Evolutionary conservation across 257 asterid species (phyloP).

Genomic region (Primulina huaijiensis): DNA sequence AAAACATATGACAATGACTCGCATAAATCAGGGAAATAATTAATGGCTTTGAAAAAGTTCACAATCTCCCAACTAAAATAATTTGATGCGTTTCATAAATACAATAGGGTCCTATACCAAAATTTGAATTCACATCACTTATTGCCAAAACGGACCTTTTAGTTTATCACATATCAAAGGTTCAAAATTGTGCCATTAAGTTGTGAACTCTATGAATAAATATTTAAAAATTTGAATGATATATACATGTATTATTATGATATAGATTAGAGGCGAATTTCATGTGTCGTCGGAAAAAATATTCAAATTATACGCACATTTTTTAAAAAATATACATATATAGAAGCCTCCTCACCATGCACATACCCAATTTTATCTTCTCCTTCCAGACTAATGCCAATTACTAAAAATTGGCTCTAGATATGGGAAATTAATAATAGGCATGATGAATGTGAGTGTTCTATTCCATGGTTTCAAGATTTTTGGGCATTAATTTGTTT

Average conservation of each 20-base stretch:
- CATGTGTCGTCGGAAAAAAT: too few relatives aligned
- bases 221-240: too few relatives aligned
- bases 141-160: background rate
- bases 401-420: background rate
- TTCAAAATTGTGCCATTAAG: too few relatives aligned
- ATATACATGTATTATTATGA: too few relatives aligned
- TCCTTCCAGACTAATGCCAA: background rate
- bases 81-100: background rate
- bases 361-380: background rate
- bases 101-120: constrained; percentile 11
- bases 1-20: background rate
- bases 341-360: too few relatives aligned
- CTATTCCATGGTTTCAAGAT: background rate
- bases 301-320: too few relatives aligned
- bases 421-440: background rate
- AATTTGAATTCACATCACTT: background rate
- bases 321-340: too few relatives aligned
- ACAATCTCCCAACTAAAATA: constrained; percentile 21
- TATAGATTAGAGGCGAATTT: too few relatives aligned
- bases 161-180: constrained; percentile 7
- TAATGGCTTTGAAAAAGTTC: constrained; percentile 10
- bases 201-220: too few relatives aligned
- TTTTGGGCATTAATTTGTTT: background rate
- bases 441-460: background rate
- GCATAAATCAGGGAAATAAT: constrained; percentile 3